phyloP scores from a whole-genome alignment of 2,329 filamentous ascomycete species.

The Hymenoscyphus repandus region DNA sequence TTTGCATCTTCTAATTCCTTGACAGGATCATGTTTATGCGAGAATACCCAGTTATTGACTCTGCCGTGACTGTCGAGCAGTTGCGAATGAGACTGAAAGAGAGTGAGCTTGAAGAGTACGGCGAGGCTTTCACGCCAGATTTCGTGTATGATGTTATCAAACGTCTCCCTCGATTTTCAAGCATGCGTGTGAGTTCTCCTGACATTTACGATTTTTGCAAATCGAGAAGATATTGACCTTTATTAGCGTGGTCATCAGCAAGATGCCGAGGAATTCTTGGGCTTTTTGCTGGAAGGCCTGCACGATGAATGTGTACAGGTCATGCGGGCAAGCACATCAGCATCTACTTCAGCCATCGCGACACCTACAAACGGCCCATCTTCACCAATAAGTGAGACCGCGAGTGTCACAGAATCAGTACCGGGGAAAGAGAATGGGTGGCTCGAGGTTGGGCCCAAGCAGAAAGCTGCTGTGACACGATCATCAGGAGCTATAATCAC shows the following conservation, averaged over 20 bases:
- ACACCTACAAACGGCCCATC: conserved; percentile 36
- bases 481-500: conserved; percentile 72
- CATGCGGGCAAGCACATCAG: conserved; percentile 42
- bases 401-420: conserved; percentile 24
- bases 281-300: conserved; percentile 84
- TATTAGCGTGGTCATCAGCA: conserved; percentile 84
- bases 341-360: conserved; percentile 38
- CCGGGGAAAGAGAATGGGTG: conserved; percentile 61
- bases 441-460: conserved; percentile 91
- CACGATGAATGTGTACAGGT: conserved; percentile 86
- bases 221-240: conserved; percentile 25
- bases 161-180: conserved; percentile 78
- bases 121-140: conserved; percentile 86
- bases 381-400: conserved; percentile 40
- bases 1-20: not conserved
- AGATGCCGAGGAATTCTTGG: conserved; percentile 95
- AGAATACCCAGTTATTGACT: conserved; percentile 82
- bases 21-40: conserved; percentile 88
- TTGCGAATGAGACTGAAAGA: conserved; percentile 70
- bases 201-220: not conserved
- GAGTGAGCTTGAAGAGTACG: conserved; percentile 82
- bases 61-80: conserved; percentile 68
- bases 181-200: conserved; percentile 68
- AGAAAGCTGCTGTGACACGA: conserved; percentile 79
- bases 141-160: conserved; percentile 94